These are phyloP conservation scores for Taxillus chinensis DNA, from an alignment of 164 flowering plant genomes.

Conservation along the genomic window DNA sequence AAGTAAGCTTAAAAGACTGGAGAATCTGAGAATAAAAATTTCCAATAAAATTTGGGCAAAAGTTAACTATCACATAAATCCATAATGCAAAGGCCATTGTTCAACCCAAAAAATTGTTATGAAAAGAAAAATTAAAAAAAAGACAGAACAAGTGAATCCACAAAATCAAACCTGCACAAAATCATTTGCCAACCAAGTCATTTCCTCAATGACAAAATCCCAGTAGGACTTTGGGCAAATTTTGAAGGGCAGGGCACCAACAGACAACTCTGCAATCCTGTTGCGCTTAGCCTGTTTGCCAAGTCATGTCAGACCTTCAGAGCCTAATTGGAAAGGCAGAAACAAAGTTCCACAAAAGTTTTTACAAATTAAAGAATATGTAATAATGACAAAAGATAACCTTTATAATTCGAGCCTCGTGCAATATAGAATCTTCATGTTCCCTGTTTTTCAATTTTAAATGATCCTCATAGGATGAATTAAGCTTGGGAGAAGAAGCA, in stretches of 20 bases:
- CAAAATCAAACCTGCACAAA: constrained; percentile 72
- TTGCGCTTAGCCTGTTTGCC: constrained; percentile 66
- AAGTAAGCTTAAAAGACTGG: background rate
- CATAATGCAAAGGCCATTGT: background rate
- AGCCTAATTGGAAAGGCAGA: background rate
- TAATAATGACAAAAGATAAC: constrained; percentile 22
- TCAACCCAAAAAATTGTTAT: background rate
- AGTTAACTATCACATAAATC: background rate
- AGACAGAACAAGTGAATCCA: background rate
- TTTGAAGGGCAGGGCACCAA: constrained; percentile 27
- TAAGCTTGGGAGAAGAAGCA: constrained; percentile 17
- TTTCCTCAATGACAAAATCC: constrained; percentile 96
- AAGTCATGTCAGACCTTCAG: constrained; percentile 12
- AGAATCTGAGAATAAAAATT: background rate
- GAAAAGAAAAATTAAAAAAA: background rate
- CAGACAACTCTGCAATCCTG: constrained; percentile 66
- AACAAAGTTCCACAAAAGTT: background rate
- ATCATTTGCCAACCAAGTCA: constrained; percentile 99
- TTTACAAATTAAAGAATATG: constrained; percentile 4
- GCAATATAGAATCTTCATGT: constrained; percentile 67
- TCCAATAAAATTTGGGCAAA: background rate
- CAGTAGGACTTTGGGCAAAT: constrained; percentile 66
- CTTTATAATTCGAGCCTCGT: constrained; percentile 79
- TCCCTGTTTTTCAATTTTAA: constrained; percentile 29
- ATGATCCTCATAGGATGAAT: constrained; percentile 16